These are phyloP conservation scores for Saccharomycopsis malanga DNA, from an alignment of 805 yeast genomes.

Conservation along the genomic window DNA sequence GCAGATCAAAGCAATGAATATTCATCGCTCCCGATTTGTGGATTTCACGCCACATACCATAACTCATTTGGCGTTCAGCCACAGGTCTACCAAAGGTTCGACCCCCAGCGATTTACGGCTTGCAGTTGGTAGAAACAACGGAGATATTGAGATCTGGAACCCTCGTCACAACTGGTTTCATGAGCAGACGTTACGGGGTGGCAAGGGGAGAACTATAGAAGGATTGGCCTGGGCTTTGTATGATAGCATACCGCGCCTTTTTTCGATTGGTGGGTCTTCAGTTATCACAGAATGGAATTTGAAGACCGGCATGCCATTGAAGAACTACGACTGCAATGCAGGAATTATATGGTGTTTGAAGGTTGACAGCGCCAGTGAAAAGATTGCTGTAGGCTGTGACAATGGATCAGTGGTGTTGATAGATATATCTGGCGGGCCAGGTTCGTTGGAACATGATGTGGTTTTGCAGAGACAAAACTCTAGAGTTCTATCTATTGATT, in stretches of 20 bases:
- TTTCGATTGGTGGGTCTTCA: slow-evolving; percentile 92
- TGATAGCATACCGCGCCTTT: slow-evolving; percentile 52
- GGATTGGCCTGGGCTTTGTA: slow-evolving; percentile 73
- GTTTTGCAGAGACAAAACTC: slow-evolving; percentile 79
- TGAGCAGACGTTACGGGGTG: slow-evolving; percentile 68
- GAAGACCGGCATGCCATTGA: slow-evolving; percentile 59
- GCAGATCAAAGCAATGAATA: slow-evolving; percentile 54
- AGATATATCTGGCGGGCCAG: slow-evolving; percentile 83
- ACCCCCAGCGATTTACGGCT: slow-evolving; percentile 57
- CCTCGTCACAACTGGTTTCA: slow-evolving; percentile 78
- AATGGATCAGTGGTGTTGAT: slow-evolving; percentile 84
- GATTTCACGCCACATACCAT: slow-evolving; percentile 81
- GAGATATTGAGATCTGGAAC: slow-evolving; percentile 94
- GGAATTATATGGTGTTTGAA: slow-evolving; percentile 91
- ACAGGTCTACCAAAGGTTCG: slow-evolving; percentile 37
- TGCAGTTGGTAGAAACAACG: slow-evolving; percentile 90
- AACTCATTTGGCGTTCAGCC: slow-evolving; percentile 75
- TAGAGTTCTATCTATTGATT: slow-evolving; percentile 70
- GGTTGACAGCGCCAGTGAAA: slow-evolving; percentile 50
- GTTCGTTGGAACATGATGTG: slow-evolving; percentile 65
- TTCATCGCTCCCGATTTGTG: slow-evolving; percentile 89
- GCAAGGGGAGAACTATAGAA: slow-evolving; percentile 78
- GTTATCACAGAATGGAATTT: slow-evolving; percentile 89
- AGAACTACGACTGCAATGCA: slow-evolving; percentile 81
- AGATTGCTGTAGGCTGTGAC: slow-evolving; percentile 87